Evolutionary conservation across 2,329 filamentous ascomycete genomes (phyloP), one percentile per base, ranked within the genome.

Genomic region (Alternaria conjuncta): DNA sequence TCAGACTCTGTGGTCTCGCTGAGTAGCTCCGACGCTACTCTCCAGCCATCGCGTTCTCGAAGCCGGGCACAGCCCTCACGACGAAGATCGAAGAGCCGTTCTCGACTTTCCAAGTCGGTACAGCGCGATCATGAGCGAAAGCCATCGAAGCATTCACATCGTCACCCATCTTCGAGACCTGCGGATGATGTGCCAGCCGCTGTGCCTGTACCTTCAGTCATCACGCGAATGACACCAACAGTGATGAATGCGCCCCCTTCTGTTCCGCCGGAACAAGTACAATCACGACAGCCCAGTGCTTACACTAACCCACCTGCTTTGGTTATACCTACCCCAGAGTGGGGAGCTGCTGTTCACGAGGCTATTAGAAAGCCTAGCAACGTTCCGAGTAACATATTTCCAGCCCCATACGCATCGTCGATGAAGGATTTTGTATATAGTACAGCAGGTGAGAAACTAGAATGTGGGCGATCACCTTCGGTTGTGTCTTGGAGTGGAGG

Each of bases 401-500:
- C 65, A 5, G 60, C 64, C 1, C 61, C 68, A 2, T 71, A 67
- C 18, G 57, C 62, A 9, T 9, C 43, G 1, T 36, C 57, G 2
- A 21, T 59, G 21, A 45, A 15, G 0, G 44, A 50, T 0, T 54
- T 58, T 7, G 46, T 44, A 2, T n/a, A 36, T 13, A 32, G 43
- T 10, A 26, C 26, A 3, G n/a, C 10, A 5, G 55, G 36, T 12
- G 18, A 20, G 2, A 25, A 36, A 6, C 8, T 10, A 5, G 23
- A n/a, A n/a, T n/a, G n/a, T n/a, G n/a, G n/a, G n/a, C 55, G 32
- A 11, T 46, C 61, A 10, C 44, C 44, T 26, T 56, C 54, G 3
- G 44, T 47, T 4, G 66, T 49, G 6, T 63, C 65, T n/a, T 71
- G 69, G n/a, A n/a, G n/a, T n/a, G n/a, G n/a, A n/a, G n/a, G n/a